These are phyloP conservation scores for Perkinsus marinus DNA, from an alignment of 169 alveolate species.

Conservation along the genomic window DNA sequence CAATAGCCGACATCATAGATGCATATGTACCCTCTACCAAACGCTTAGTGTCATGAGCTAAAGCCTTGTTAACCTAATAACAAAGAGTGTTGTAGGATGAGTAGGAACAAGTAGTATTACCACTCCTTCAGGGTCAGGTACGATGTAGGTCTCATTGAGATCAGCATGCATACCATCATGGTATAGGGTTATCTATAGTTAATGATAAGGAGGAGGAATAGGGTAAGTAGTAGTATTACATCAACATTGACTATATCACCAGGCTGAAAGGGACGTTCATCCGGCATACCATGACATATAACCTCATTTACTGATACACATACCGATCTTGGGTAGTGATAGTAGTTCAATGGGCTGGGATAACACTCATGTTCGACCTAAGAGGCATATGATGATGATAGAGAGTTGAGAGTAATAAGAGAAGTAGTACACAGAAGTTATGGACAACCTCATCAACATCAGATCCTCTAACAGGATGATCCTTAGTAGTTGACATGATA, in stretches of 20 bases:
- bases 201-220: not conserved
- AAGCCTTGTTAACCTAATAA: conserved; percentile 69
- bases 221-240: not conserved
- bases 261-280: conserved; percentile 68
- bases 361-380: conserved; percentile 76
- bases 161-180: conserved; percentile 67
- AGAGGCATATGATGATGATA: not conserved
- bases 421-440: not conserved
- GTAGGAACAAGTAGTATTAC: conserved; percentile 49
- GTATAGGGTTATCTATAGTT: conserved; percentile 40
- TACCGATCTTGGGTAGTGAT: conserved; percentile 82
- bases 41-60: conserved; percentile 50
- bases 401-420: not conserved
- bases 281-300: conserved; percentile 98
- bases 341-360: conserved; percentile 94
- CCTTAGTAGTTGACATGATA: not conserved
- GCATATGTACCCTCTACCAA: conserved; percentile 76
- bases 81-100: conserved; percentile 82
- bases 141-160: conserved; percentile 62
- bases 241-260: conserved; percentile 78
- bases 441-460: not conserved
- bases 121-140: not conserved
- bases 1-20: conserved; percentile 65
- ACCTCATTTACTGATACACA: conserved; percentile 84
- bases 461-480: not conserved